Base-by-base conservation (phyloP, 768 basidiomycete species). In the Ephemerocybe angulata region DNA sequence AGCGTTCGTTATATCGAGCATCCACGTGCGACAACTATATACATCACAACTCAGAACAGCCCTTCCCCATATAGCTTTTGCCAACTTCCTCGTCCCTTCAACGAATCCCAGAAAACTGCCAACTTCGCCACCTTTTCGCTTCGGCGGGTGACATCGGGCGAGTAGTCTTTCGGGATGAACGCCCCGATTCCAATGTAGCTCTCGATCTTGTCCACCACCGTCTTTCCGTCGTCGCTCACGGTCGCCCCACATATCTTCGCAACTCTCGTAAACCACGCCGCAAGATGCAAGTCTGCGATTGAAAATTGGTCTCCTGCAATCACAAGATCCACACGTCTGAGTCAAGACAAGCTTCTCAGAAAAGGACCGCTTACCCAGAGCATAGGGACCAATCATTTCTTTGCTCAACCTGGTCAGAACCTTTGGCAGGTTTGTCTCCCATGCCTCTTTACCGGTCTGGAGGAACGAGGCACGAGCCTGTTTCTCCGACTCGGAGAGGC, bases 251-350 rank as follows among this genome's bases (percentile, higher is more conserved):
- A 73, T 19, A 90, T 72, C 48, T 62, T 66, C 21, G 84, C 79
- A 3, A 92, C 60, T 25, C 83, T 78, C 10, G 81, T 71, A 29
- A 93, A 65, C 90, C 90, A 95, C 25, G 82, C 84, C 8, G 82
- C 84, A 19, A 93, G 78, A 63, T 93, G 91, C 53, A 93, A 71
- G 65, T 94, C 93, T 13, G 86, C 88, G 44, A 91, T 70, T 5
- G 87, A 90, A 61, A 92, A 67, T 59, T 94, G 90, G 62, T 94
- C 91, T 17, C 92, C 92, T 89, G 52, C 29, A 25, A 49, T n/a
- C n/a, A n/a, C n/a, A n/a, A n/a, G n/a, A n/a, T n/a, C n/a, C n/a
- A 54, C 19, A n/a, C 33, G 43, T 48, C 49, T 35, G 8, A 60
- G 21, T 19, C 53, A 19, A 25, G 22, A 28, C 25, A 4, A 35